Percentiles rank a stretch among this genome's conserved stretches.
Evolutionary conservation across 78 protist species (phyloP).

Genomic region (Dictyostelium brefeldianum): DNA sequence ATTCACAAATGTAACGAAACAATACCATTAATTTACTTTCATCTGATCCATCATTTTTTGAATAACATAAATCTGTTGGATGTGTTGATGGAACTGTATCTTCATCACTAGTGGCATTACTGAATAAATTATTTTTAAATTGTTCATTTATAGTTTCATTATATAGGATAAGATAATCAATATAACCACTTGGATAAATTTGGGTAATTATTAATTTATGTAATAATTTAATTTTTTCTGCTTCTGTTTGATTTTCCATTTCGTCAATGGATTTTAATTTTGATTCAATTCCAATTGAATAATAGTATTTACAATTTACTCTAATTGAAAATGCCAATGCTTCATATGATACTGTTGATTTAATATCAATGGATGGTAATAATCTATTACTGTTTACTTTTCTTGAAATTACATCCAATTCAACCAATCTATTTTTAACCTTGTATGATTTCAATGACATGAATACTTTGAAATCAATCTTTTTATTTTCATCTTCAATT

Average conservation of each 20-base stretch:
- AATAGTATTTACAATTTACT: too few relatives aligned
- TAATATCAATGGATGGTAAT: neutral
- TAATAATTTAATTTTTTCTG: neutral
- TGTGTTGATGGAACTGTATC: neutral
- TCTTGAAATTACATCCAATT: neutral
- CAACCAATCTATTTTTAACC: neutral
- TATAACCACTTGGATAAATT: too few relatives aligned
- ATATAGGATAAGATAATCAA: neutral
- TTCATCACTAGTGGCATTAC: too few relatives aligned
- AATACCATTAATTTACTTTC: neutral
- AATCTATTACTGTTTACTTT: neutral
- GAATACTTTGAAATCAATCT: neutral
- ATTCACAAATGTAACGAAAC: neutral
- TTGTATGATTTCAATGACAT: neutral
- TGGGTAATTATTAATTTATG: neutral
- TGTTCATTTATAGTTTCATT: neutral
- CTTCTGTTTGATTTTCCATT: too few relatives aligned
- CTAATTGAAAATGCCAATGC: neutral
- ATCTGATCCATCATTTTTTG: neutral
- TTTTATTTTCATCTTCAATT: neutral
- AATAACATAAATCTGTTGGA: neutral
- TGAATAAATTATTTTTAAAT: too few relatives aligned
- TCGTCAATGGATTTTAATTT: too few relatives aligned
- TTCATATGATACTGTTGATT: neutral
- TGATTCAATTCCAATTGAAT: too few relatives aligned